A percentile compares a stretch with the other conserved stretches of the same genome.
Evolutionary conservation across 495 filamentous ascomycete species (phyloP).

Genomic region (Penicillium atrosanguineum): DNA sequence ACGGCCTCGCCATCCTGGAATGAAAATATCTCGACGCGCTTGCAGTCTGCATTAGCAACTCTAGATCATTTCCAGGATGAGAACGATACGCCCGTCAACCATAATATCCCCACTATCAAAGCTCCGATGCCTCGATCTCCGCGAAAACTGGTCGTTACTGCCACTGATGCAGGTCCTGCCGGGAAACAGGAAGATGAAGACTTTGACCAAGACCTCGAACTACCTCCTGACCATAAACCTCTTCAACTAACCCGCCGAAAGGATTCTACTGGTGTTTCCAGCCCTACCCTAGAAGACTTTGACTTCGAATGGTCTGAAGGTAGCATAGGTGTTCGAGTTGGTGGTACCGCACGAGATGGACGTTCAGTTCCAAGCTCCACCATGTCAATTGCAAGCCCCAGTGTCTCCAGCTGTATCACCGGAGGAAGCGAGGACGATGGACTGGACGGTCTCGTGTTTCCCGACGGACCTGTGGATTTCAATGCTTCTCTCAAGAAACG

Average conservation of each 20-base stretch:
- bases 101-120: conserved; percentile 69
- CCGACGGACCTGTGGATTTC: conserved; percentile 78
- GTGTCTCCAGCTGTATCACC: conserved; percentile 83
- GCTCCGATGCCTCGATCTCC: conserved; percentile 56
- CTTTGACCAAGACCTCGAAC: conserved; percentile 75
- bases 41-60: conserved; percentile 26
- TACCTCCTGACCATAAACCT: conserved; percentile 57
- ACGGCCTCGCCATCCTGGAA: conserved; percentile 31
- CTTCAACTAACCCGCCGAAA: conserved; percentile 59
- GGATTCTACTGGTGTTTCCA: conserved; percentile 56
- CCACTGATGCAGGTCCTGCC: conserved; percentile 19
- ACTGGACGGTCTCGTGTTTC: conserved; percentile 77
- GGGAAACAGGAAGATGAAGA: conserved; percentile 53
- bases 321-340: conserved; percentile 83
- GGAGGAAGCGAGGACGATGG: conserved; percentile 94
- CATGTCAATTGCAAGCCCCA: conserved; percentile 85
- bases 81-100: conserved; percentile 58
- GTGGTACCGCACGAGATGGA: conserved; percentile 73
- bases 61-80: conserved; percentile 63
- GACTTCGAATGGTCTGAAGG: conserved; percentile 87
- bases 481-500: conserved; percentile 70
- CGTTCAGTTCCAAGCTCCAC: conserved; percentile 79
- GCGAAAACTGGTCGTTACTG: conserved; percentile 36
- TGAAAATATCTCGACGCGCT: conserved; percentile 24
- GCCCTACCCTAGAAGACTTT: conserved; percentile 68